phyloP scores from a whole-genome alignment of 2,329 filamentous ascomycete genomes.

The Botrytis byssoidea region DNA sequence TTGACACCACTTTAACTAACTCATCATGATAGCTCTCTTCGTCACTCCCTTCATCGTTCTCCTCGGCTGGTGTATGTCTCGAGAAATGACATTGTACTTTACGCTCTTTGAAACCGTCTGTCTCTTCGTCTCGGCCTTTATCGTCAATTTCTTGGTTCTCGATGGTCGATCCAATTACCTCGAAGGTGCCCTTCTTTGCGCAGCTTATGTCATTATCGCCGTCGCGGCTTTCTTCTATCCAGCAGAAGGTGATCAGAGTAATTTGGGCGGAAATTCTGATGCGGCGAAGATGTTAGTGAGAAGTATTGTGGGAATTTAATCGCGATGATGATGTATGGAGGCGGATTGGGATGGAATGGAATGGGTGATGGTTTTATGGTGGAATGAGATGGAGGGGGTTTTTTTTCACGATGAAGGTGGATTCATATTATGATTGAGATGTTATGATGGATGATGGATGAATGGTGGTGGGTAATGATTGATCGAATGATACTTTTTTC shows the following conservation, averaged over 20 bases:
- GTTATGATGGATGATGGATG: not conserved
- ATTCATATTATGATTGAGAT: not conserved
- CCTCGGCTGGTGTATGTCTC: constrained; percentile 66
- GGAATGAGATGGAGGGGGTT: not conserved
- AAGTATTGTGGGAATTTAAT: constrained; percentile 20
- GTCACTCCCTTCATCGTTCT: constrained; percentile 69
- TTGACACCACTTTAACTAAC: not conserved
- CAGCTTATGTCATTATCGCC: constrained; percentile 66
- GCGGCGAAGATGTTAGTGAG: constrained; percentile 33
- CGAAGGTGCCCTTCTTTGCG: constrained; percentile 69
- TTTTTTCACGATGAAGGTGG: not conserved
- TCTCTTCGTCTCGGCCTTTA: constrained; percentile 78
- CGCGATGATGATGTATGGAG: not conserved
- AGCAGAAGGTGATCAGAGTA: constrained; percentile 48
- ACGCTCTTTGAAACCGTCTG: constrained; percentile 86
- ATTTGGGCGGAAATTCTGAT: constrained; percentile 37
- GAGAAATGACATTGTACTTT: constrained; percentile 78
- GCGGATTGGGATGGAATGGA: not conserved
- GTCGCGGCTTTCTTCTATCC: constrained; percentile 68
- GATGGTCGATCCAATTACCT: constrained; percentile 86
- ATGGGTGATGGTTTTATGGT: not conserved
- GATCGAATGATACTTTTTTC: not conserved
- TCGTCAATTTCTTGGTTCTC: constrained; percentile 83
- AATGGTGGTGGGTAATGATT: not conserved
- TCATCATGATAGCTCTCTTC: constrained; percentile 51